phyloP scores from a whole-genome alignment of 2,329 filamentous ascomycete species.

The Colletotrichum camelliae region DNA sequence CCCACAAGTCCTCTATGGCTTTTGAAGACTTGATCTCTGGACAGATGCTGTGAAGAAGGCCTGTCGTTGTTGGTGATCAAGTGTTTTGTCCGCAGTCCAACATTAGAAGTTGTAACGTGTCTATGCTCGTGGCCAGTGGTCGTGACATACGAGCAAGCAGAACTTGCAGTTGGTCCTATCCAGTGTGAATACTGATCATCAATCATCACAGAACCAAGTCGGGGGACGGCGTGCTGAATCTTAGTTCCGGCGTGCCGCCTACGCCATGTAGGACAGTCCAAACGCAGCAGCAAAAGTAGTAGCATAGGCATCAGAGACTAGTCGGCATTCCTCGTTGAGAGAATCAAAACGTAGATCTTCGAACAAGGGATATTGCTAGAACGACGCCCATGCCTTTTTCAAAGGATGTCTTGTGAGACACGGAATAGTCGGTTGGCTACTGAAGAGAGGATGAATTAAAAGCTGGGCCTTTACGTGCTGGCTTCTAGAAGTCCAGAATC shows the following conservation, averaged over 20 bases:
- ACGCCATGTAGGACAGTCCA: not conserved
- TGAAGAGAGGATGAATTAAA: not conserved
- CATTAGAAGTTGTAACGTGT: not conserved
- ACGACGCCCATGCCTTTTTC: no score
- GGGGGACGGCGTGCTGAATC: not conserved
- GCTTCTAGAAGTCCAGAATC: not conserved
- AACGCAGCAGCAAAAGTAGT: not conserved
- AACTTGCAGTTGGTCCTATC: fast-evolving
- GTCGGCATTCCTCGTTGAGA: no score
- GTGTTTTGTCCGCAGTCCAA: not conserved
- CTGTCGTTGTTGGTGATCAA: not conserved
- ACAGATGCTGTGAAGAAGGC: not conserved
- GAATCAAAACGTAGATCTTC: no score
- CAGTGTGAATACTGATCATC: not conserved
- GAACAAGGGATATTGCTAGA: not conserved
- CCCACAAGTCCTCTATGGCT: not conserved
- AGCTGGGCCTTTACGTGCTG: fast-evolving
- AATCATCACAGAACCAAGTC: not conserved
- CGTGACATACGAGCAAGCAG: fast-evolving
- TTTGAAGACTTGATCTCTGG: not conserved
- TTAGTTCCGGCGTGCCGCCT: not conserved
- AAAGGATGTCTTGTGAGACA: not conserved
- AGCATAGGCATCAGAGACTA: not conserved
- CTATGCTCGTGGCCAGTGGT: not conserved
- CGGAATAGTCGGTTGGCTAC: not conserved